Conservation (phyloP, 768 basidiomycete genomes). For the Pulveroboletus sp. region DNA sequence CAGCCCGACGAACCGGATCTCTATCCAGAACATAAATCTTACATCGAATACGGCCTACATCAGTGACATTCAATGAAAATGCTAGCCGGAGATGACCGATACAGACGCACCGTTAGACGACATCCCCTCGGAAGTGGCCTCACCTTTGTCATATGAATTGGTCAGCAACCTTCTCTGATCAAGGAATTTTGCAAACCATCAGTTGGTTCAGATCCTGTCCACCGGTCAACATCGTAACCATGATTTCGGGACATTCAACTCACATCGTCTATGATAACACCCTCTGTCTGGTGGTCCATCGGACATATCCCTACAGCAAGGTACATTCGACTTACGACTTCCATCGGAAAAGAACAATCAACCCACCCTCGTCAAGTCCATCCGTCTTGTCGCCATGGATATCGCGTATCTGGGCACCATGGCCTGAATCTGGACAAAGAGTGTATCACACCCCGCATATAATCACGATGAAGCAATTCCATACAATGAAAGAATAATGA, state of each 20-base stretch:
- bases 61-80: not conserved
- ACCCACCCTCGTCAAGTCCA: constrained; percentile 71
- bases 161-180: not conserved
- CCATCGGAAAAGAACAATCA: not conserved
- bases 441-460: not conserved
- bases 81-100: not conserved
- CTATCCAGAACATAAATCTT: constrained; percentile 16
- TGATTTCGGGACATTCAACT: constrained; percentile 18
- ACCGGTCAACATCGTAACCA: not conserved
- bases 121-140: constrained; percentile 61
- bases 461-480: not conserved
- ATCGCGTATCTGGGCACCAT: constrained; percentile 90
- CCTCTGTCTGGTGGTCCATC: constrained; percentile 70
- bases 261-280: constrained; percentile 78
- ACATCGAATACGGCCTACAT: constrained; percentile 47
- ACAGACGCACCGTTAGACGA: constrained; percentile 48
- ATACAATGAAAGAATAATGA: constrained; percentile 74
- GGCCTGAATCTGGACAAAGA: constrained; percentile 70
- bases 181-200: constrained; percentile 29
- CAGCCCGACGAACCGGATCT: not conserved
- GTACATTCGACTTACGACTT: not conserved
- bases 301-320: constrained; percentile 74
- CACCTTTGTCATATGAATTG: constrained; percentile 30
- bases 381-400: constrained; percentile 73
- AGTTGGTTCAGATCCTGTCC: constrained; percentile 40